phyloP scores from a whole-genome alignment of 1,139 yeast genomes.

The Kodamaea arcana region DNA sequence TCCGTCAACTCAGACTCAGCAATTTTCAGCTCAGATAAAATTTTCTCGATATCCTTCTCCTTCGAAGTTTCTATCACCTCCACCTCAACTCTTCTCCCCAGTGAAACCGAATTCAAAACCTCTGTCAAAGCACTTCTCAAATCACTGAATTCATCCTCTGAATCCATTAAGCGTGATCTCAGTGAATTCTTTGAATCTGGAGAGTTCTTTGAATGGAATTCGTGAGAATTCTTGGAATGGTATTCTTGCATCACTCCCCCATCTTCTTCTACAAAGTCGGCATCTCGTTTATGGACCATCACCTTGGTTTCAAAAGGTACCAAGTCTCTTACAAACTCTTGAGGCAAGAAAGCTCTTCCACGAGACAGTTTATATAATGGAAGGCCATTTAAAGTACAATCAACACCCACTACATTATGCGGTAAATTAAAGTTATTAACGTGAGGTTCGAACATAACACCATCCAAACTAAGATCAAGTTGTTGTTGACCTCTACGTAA shows the following conservation, averaged over 20 bases:
- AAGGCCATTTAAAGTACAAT: conserved; percentile 37
- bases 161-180: background rate
- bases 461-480: conserved; percentile 15
- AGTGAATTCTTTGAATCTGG: background rate
- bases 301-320: conserved; percentile 30
- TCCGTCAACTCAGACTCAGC: background rate
- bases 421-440: conserved; percentile 31
- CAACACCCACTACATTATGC: conserved; percentile 45
- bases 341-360: conserved; percentile 21
- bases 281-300: conserved; percentile 35
- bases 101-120: background rate
- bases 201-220: background rate
- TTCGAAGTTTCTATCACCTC: background rate
- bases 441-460: conserved; percentile 25
- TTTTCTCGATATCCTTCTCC: background rate
- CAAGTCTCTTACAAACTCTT: conserved; percentile 41
- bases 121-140: background rate
- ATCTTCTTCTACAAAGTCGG: conserved; percentile 33
- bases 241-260: conserved; percentile 3
- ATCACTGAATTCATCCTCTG: background rate
- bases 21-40: too few relatives aligned
- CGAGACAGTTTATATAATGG: conserved; percentile 26
- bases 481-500: conserved; percentile 30
- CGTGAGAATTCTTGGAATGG: background rate
- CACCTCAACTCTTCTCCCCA: background rate